phyloP scores from a whole-genome alignment of 2,329 filamentous ascomycete species.

The Emergomyces africanus region DNA sequence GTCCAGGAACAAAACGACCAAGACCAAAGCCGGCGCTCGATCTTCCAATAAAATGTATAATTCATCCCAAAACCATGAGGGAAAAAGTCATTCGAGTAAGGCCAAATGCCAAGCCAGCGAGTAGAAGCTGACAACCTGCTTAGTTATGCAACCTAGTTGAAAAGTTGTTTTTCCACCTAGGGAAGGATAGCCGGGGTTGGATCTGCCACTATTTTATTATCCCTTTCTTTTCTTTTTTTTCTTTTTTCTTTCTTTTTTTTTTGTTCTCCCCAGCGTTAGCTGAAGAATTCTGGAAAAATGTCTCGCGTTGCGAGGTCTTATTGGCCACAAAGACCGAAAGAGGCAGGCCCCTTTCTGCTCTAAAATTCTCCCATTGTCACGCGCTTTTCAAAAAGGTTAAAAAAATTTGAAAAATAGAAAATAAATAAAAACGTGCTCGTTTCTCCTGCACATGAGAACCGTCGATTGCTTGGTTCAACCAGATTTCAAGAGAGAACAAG shows the following conservation, averaged over 20 bases:
- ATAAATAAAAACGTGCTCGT: too few relatives aligned
- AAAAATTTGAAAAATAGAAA: background rate
- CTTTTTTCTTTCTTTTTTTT: too few relatives aligned
- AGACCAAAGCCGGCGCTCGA: background rate
- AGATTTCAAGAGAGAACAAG: background rate
- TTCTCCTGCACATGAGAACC: too few relatives aligned
- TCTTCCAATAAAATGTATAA: background rate
- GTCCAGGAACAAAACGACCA: background rate
- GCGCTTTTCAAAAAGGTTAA: background rate
- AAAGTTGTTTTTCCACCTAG: background rate
- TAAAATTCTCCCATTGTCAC: background rate
- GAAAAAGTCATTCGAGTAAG: too few relatives aligned
- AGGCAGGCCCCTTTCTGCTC: background rate
- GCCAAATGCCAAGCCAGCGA: background rate
- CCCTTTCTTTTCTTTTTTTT: too few relatives aligned
- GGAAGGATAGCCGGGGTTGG: slow-evolving; percentile 1
- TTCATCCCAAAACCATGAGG: background rate
- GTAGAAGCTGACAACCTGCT: background rate
- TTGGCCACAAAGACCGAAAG: background rate
- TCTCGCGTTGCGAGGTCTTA: background rate
- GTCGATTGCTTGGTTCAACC: too few relatives aligned
- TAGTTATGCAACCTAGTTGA: background rate
- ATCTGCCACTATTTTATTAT: background rate
- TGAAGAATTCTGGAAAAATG: background rate
- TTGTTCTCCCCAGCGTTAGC: background rate